phyloP scores from a whole-genome alignment of 495 filamentous ascomycete species.

The Penicillium angulare region DNA sequence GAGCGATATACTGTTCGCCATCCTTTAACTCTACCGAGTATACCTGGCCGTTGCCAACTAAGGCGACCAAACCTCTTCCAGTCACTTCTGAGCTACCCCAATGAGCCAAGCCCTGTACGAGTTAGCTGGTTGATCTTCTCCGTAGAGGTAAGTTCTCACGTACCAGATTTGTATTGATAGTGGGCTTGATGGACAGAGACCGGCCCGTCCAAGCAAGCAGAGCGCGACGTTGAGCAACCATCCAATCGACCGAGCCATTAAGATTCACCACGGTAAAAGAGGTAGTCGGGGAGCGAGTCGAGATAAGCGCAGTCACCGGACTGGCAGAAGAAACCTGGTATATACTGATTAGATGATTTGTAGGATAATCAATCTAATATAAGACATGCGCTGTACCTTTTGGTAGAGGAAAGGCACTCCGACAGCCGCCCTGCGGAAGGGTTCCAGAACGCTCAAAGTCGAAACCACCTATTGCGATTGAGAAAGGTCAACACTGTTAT shows the following conservation, averaged over 20 bases:
- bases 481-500: conserved; percentile 6
- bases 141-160: conserved; percentile 8
- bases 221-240: conserved; percentile 78
- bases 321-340: conserved; percentile 73
- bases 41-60: conserved; percentile 81
- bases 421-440: conserved; percentile 70
- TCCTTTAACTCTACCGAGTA: conserved; percentile 75
- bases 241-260: conserved; percentile 96
- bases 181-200: conserved; percentile 71
- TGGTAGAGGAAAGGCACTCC: conserved; percentile 96
- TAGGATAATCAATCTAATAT: neutral
- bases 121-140: conserved; percentile 37
- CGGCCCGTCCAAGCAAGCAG: conserved; percentile 96
- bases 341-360: neutral
- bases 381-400: conserved; percentile 39
- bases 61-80: conserved; percentile 79
- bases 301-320: conserved; percentile 81
- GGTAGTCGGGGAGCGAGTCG: conserved; percentile 77
- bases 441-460: conserved; percentile 81
- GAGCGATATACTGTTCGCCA: conserved; percentile 83
- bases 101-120: conserved; percentile 66
- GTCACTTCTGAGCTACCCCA: conserved; percentile 90
- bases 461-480: conserved; percentile 63
- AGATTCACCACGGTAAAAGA: conserved; percentile 85
- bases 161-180: conserved; percentile 70